Evolutionary conservation across 2,329 filamentous ascomycete genomes (phyloP), one percentile per base, ranked within the genome.

Genomic region (Trichoderma guizhouense): DNA sequence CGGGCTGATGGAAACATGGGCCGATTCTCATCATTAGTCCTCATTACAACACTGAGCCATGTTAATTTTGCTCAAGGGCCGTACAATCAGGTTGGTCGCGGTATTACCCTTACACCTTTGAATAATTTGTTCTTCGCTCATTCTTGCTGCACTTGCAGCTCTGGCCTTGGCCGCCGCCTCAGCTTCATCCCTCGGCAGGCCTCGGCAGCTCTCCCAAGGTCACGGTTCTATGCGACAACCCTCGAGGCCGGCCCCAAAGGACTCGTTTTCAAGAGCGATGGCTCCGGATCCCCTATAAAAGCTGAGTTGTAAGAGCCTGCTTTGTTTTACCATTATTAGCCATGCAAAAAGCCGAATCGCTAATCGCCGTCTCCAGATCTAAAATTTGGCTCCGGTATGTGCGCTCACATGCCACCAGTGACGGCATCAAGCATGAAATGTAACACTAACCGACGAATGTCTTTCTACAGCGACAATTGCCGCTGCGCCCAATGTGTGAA

Each of bases 401-500:
- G 36, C 34, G 24, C 15, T 34, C 60, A 36, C 34, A 57, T 55
- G 67, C 51, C 15, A 43, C 34, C 26, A n/a, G 30, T 63, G 34
- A 43, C 62, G 51, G 61, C 30, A 67, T 47, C 18, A 8, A 57
- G 51, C 53, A 60, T 51, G 62, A 26, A 65, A 32, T 43, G 43
- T 39, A 21, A 58, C 43, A 21, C 55, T 53, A 24, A 69, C 55
- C 53, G 8, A 36, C 57, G 39, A 62, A 39, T 39, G 30, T n/a
- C 24, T 11, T 28, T 60, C 32, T 65, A 5, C 39, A 83, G 83
- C 26, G 83, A 85, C 69, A 84, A 84, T 63, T 85, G 83, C 73
- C 81, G 81, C n/a, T 85, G 83, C 73, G 75, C 72, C 3, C 64
- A 78, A 61, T 85, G 83, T 65, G 79, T 84, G 18, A 83, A 85